Conservation (phyloP, 2,329 filamentous ascomycete species). For the Trichoderma oligosporum region DNA sequence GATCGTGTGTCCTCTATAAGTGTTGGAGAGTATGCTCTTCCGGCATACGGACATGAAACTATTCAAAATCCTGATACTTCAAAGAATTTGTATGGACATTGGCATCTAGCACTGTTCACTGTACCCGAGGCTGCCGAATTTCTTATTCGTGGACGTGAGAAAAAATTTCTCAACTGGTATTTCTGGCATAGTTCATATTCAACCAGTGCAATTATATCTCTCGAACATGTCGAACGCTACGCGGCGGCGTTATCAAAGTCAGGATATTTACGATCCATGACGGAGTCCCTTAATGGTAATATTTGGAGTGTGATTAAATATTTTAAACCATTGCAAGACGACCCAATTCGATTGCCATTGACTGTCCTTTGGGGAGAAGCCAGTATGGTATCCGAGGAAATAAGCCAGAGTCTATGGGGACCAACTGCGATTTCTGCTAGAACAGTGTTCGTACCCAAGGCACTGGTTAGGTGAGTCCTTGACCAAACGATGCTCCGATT, state of each 20-base stretch:
- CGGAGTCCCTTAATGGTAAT: slow-evolving; percentile 34
- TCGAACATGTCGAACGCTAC: slow-evolving; percentile 39
- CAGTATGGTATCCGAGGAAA: slow-evolving; percentile 23
- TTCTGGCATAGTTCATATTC: slow-evolving; percentile 44
- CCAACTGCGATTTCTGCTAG: slow-evolving; percentile 1
- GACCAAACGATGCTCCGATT: rapidly evolving
- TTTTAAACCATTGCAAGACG: slow-evolving; percentile 32
- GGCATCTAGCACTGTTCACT: slow-evolving; percentile 44
- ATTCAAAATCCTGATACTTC: slow-evolving; percentile 31
- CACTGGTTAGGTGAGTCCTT: slow-evolving; percentile 5
- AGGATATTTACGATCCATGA: slow-evolving; percentile 40
- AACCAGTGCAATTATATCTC: slow-evolving; percentile 35
- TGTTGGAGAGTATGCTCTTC: slow-evolving; percentile 40
- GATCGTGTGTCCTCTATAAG: slow-evolving; percentile 34
- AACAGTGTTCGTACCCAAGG: neutral
- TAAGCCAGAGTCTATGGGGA: slow-evolving; percentile 6
- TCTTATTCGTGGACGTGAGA: slow-evolving; percentile 42
- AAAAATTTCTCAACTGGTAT: slow-evolving; percentile 43
- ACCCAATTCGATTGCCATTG: slow-evolving; percentile 21
- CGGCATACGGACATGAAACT: slow-evolving; percentile 41
- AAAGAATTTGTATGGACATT: slow-evolving; percentile 40
- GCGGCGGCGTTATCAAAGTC: slow-evolving; percentile 40
- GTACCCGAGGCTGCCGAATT: slow-evolving; percentile 46
- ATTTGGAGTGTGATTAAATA: slow-evolving; percentile 35
- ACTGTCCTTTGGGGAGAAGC: slow-evolving; percentile 30